These are phyloP conservation scores for Hypoxylon sp. DNA, from an alignment of 2,329 filamentous ascomycete genomes.

Conservation along the genomic window DNA sequence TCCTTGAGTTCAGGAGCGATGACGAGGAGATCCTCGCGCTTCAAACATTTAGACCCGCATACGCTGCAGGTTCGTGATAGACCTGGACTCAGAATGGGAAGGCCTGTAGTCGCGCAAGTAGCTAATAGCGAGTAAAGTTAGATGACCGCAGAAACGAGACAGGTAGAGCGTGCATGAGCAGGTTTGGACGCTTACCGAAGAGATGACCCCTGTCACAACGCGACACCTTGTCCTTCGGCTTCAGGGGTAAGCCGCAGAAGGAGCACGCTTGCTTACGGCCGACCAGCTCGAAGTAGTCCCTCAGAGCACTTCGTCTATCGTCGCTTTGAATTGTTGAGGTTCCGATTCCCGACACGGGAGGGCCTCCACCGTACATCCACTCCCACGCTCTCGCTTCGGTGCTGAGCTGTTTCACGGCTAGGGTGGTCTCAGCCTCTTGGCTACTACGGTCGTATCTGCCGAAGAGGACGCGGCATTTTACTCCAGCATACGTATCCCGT, in stretches of 20 bases:
- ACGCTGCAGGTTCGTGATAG: conserved; percentile 69
- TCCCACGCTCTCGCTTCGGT: conserved; percentile 71
- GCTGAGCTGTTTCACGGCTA: conserved; percentile 55
- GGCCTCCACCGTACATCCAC: conserved; percentile 71
- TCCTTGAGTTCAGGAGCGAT: conserved; percentile 47
- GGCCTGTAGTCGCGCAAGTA: conserved; percentile 67
- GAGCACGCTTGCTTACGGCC: conserved; percentile 60
- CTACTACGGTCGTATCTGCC: conserved; percentile 45
- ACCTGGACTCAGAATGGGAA: conserved; percentile 69
- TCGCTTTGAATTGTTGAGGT: conserved; percentile 5
- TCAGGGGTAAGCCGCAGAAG: conserved; percentile 61
- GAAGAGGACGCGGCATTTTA: conserved; percentile 58
- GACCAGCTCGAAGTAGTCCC: conserved; percentile 58
- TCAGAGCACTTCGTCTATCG: conserved; percentile 47
- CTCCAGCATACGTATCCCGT: conserved; percentile 57
- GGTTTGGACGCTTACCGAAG: conserved; percentile 52
- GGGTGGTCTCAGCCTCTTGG: conserved; percentile 19
- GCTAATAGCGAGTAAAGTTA: conserved; percentile 53
- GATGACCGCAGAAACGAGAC: background rate
- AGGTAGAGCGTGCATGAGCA: background rate
- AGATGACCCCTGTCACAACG: conserved; percentile 59
- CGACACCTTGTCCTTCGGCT: conserved; percentile 55
- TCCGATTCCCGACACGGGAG: conserved; percentile 60
- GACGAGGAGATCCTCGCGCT: conserved; percentile 58
- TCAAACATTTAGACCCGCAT: conserved; percentile 67